Conservation (phyloP, 2,329 filamentous ascomycete species). For the Lanzia echinophila region DNA sequence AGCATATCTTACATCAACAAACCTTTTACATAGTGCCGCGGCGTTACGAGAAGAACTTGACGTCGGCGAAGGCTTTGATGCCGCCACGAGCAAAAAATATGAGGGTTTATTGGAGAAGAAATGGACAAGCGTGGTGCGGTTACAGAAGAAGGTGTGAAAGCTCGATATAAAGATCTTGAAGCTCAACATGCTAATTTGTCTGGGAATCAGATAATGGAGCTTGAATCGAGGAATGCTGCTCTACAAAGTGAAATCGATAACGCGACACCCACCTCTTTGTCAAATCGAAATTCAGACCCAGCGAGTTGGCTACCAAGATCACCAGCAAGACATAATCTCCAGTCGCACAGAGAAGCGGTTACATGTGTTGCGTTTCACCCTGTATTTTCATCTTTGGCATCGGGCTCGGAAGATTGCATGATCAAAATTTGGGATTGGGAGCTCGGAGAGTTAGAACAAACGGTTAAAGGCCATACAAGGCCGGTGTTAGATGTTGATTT, state of each 20-base stretch:
- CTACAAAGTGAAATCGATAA: slow-evolving; percentile 81
- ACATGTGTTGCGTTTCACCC: slow-evolving; percentile 91
- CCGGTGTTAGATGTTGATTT: slow-evolving; percentile 85
- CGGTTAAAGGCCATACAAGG: slow-evolving; percentile 87
- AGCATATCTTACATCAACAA: slow-evolving; percentile 73
- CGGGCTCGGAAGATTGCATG: slow-evolving; percentile 83
- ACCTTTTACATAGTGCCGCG: slow-evolving; percentile 61
- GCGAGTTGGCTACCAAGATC: slow-evolving; percentile 78
- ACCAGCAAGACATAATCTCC: slow-evolving; percentile 72
- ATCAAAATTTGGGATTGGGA: slow-evolving; percentile 99
- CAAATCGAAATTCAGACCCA: slow-evolving; percentile 77
- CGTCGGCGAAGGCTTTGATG: slow-evolving; percentile 64
- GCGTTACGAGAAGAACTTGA: slow-evolving; percentile 71
- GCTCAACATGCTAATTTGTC: slow-evolving; percentile 5
- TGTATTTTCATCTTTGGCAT: slow-evolving; percentile 82
- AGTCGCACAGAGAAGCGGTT: slow-evolving; percentile 75
- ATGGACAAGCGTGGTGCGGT: slow-evolving; percentile 89
- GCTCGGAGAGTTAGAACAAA: slow-evolving; percentile 80
- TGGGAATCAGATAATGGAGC: slow-evolving; percentile 74
- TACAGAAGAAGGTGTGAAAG: slow-evolving; percentile 80
- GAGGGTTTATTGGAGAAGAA: slow-evolving; percentile 94
- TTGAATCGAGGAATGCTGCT: slow-evolving; percentile 66
- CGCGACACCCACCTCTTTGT: slow-evolving; percentile 68
- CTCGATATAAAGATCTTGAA: slow-evolving; percentile 1
- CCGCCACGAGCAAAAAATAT: slow-evolving; percentile 84